Conservation (phyloP, 1,139 yeast species). For the Sugiyamaella xylanicola region DNA sequence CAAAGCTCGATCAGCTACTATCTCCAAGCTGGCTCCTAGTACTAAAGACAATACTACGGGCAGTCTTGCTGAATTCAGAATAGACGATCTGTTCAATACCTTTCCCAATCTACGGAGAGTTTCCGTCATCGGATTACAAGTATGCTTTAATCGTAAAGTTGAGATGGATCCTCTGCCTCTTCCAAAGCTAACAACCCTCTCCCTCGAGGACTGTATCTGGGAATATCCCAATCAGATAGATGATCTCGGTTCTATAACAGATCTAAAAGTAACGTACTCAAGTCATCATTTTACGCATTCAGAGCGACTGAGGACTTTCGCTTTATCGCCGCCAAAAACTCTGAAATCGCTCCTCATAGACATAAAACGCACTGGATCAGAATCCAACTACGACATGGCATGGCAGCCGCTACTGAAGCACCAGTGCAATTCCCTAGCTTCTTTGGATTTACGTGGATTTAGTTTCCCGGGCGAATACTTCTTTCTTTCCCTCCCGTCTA, state of each 20-base stretch:
- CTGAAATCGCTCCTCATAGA: conserved; percentile 27
- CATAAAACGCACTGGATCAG: conserved; percentile 16
- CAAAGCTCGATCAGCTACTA: conserved; percentile 6
- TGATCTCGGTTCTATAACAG: conserved; percentile 30
- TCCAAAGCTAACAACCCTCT: conserved; percentile 19
- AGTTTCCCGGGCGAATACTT: conserved; percentile 30
- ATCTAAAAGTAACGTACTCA: conserved; percentile 27
- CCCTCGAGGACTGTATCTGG: conserved; percentile 33
- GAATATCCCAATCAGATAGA: conserved; percentile 32
- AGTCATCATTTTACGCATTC: conserved; percentile 26
- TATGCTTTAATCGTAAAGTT: conserved; percentile 24
- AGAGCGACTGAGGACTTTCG: conserved; percentile 30
- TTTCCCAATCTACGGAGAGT: conserved; percentile 23
- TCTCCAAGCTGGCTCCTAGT: not conserved
- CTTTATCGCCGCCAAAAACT: conserved; percentile 31
- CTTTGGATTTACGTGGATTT: conserved; percentile 31
- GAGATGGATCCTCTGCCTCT: conserved; percentile 16
- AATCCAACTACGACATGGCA: conserved; percentile 26
- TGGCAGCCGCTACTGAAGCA: conserved; percentile 31
- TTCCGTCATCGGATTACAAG: conserved; percentile 28
- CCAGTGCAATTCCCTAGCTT: conserved; percentile 23
- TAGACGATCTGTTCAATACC: conserved; percentile 22
- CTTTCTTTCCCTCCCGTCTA: conserved; percentile 25
- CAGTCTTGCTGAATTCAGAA: conserved; percentile 20
- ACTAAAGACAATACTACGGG: not conserved